phyloP scores from a whole-genome alignment of 2,329 filamentous ascomycete genomes.

The Fusarium burgessii region DNA sequence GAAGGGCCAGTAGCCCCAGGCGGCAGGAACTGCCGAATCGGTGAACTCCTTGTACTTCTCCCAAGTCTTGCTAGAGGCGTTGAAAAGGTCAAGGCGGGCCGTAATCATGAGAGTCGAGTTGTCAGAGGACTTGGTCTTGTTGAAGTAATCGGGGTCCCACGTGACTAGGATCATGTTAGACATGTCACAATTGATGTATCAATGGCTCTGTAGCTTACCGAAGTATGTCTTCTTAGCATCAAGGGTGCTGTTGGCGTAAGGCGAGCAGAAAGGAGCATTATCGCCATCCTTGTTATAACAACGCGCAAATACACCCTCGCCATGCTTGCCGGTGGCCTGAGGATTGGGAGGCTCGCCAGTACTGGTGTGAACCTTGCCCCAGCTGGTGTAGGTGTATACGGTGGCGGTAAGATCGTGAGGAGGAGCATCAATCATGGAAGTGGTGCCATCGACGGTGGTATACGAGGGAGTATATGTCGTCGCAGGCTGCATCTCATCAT shows the following conservation, averaged over 20 bases:
- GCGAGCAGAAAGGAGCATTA: constrained; percentile 65
- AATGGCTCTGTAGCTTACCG: constrained; percentile 51
- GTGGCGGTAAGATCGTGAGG: constrained; percentile 62
- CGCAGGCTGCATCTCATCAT: constrained; percentile 58
- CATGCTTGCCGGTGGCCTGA: constrained; percentile 56
- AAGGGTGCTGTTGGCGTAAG: constrained; percentile 57
- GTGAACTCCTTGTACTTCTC: constrained; percentile 52
- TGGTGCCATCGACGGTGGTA: constrained; percentile 60
- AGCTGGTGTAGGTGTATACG: constrained; percentile 54
- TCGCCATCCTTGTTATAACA: constrained; percentile 62
- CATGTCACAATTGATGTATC: background rate
- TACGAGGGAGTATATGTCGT: constrained; percentile 63
- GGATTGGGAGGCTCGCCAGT: constrained; percentile 60
- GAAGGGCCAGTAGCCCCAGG: constrained; percentile 63
- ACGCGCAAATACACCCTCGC: constrained; percentile 61
- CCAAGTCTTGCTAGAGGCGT: constrained; percentile 53
- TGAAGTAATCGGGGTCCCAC: constrained; percentile 67
- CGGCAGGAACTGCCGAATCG: constrained; percentile 51
- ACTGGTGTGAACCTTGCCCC: constrained; percentile 55
- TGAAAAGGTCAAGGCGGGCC: constrained; percentile 57
- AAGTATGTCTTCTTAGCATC: constrained; percentile 63
- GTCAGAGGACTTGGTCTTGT: constrained; percentile 54
- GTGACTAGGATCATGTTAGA: constrained; percentile 57
- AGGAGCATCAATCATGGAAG: constrained; percentile 53
- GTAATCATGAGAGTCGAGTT: constrained; percentile 50